Conservation (phyloP, 768 basidiomycete species). For the Suillus spraguei region DNA sequence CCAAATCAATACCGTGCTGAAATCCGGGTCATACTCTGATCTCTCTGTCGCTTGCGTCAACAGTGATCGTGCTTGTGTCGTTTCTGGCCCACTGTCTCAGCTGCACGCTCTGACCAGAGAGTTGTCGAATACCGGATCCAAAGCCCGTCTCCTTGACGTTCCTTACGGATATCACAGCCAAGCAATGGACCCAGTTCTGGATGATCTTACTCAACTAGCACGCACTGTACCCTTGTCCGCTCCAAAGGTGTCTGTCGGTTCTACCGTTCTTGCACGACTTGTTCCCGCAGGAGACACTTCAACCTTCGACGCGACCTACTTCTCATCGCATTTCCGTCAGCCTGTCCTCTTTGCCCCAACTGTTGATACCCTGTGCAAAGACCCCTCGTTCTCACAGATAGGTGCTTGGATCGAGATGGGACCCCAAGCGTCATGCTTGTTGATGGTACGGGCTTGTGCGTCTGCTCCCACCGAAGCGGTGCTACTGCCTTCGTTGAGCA, state of each 20-base stretch:
- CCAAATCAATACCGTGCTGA: conserved; percentile 39
- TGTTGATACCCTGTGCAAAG: conserved; percentile 42
- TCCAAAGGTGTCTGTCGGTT: conserved; percentile 62
- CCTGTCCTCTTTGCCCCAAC: conserved; percentile 60
- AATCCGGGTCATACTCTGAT: conserved; percentile 34
- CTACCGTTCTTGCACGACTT: conserved; percentile 58
- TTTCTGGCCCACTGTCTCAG: conserved; percentile 55
- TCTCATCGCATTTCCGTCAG: conserved; percentile 57
- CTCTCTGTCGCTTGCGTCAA: conserved; percentile 65
- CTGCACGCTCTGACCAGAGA: conserved; percentile 44
- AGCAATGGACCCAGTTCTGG: conserved; percentile 61
- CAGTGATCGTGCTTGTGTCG: conserved; percentile 54
- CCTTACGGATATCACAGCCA: conserved; percentile 68
- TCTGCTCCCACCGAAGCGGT: conserved; percentile 33
- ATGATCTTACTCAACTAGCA: conserved; percentile 48
- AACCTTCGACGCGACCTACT: conserved; percentile 53
- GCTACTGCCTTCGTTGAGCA: conserved; percentile 54
- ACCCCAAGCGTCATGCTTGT: conserved; percentile 44
- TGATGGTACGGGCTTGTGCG: conserved; percentile 49
- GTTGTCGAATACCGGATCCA: conserved; percentile 42
- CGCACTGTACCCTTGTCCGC: conserved; percentile 39
- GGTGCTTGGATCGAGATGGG: conserved; percentile 42
- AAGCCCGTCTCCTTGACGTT: conserved; percentile 48
- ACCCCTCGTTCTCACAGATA: conserved; percentile 28
- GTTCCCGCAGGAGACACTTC: conserved; percentile 52